phyloP scores from a whole-genome alignment of 2,329 filamentous ascomycete species.

The Hymenoscyphus repandus region DNA sequence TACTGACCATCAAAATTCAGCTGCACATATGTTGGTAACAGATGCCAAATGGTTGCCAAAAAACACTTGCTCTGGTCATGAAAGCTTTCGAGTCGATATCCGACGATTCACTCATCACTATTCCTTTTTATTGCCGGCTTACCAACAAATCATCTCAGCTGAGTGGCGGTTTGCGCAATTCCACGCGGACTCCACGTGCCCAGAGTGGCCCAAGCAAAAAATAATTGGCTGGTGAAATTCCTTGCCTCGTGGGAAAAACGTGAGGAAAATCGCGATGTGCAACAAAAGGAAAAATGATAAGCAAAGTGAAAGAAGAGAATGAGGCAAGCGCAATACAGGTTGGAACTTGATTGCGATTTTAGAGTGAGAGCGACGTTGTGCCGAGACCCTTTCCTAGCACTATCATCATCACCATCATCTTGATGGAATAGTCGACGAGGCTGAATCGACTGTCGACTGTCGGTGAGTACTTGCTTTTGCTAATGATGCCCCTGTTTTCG shows the following conservation, averaged over 20 bases:
- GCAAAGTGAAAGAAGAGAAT: neutral
- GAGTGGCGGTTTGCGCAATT: neutral
- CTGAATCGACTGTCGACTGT: neutral
- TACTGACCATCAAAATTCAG: too few species aligned
- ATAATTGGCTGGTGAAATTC: neutral
- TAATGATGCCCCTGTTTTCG: neutral
- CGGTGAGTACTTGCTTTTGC: neutral
- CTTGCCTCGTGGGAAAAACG: neutral
- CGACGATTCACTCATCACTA: too few species aligned
- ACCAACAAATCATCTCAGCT: neutral
- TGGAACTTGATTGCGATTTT: neutral
- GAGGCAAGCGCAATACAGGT: neutral
- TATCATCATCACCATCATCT: neutral
- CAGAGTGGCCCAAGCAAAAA: neutral
- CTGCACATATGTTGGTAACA: too few species aligned
- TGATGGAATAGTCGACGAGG: neutral
- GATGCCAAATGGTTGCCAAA: too few species aligned
- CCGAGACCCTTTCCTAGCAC: neutral
- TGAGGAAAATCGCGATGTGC: neutral
- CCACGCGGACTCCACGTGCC: constrained; percentile 1
- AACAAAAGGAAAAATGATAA: neutral
- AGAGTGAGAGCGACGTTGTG: neutral
- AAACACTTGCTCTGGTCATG: too few species aligned
- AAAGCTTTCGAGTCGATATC: too few species aligned
- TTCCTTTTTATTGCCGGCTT: neutral